phyloP scores from a whole-genome alignment of 768 basidiomycete species.

The Termitomyces sp. region DNA sequence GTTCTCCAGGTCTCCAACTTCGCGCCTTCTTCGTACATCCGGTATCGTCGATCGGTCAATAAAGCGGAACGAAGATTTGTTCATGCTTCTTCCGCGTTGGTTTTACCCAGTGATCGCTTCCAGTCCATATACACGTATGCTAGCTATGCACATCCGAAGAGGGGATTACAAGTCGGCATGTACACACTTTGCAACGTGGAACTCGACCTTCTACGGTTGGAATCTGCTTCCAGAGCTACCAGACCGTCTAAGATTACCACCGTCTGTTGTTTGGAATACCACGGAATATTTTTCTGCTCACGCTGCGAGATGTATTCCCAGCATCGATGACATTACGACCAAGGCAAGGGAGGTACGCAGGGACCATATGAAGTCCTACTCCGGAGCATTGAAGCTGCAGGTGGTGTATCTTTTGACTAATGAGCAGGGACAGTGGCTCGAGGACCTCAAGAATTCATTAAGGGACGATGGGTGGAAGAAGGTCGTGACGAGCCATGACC shows the following conservation, averaged over 20 bases:
- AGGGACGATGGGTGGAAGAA: constrained; percentile 23
- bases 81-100: constrained; percentile 12
- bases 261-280: constrained; percentile 15
- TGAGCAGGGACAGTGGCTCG: constrained; percentile 24
- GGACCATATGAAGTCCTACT: constrained; percentile 7
- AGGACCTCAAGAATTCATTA: constrained; percentile 21
- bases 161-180: constrained; percentile 32
- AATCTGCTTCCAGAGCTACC: constrained; percentile 28
- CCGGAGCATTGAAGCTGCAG: constrained; percentile 12
- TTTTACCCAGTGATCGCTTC: constrained; percentile 17
- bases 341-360: constrained; percentile 15
- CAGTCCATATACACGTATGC: constrained; percentile 26
- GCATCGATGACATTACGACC: constrained; percentile 16
- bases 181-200: constrained; percentile 22
- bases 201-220: constrained; percentile 28
- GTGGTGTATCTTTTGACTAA: constrained; percentile 32
- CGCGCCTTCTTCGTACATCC: constrained; percentile 23
- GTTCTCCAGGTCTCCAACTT: constrained; percentile 26
- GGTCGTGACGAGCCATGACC: constrained; percentile 23
- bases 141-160: constrained; percentile 34
- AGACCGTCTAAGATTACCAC: constrained; percentile 21
- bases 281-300: constrained; percentile 19
- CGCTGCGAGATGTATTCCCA: constrained; percentile 27
- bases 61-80: constrained; percentile 27
- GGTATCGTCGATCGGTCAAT: constrained; percentile 29